phyloP scores from a whole-genome alignment of 1,284 basidiomycete genomes.

The Grifola frondosa region DNA sequence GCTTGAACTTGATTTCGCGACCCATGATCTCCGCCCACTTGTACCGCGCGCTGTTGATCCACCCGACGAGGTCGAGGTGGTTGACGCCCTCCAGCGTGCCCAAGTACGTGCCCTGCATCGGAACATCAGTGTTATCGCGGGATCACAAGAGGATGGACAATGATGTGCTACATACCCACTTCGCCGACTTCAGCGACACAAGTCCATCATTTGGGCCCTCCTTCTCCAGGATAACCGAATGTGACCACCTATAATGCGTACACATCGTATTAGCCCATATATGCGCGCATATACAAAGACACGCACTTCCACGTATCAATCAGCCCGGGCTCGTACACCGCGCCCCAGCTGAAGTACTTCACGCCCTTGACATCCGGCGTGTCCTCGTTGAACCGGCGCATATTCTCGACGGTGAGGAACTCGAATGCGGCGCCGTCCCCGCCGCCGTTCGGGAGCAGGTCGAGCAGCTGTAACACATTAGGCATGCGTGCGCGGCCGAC shows the following conservation, averaged over 20 bases:
- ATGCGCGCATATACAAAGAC: background rate
- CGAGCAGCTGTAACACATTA: conserved; percentile 65
- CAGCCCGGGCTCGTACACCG: conserved; percentile 82
- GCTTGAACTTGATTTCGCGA: conserved; percentile 85
- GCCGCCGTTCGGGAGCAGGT: conserved; percentile 81
- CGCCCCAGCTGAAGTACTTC: conserved; percentile 92
- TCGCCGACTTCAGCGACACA: conserved; percentile 79
- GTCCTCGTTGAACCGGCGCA: conserved; percentile 85
- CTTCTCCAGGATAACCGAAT: conserved; percentile 81
- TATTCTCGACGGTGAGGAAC: conserved; percentile 80
- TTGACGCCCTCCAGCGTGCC: conserved; percentile 90
- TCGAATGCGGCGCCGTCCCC: conserved; percentile 92
- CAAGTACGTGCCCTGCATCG: conserved; percentile 68
- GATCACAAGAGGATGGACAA: conserved; percentile 2
- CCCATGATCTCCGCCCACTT: conserved; percentile 86
- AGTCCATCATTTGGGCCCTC: conserved; percentile 94
- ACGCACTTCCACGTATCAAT: conserved; percentile 84
- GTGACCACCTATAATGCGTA: conserved; percentile 58
- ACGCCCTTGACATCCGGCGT: conserved; percentile 78
- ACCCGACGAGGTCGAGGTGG: conserved; percentile 87
- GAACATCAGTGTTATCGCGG: conserved; percentile 1
- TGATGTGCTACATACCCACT: conserved; percentile 60
- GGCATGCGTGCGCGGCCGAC: conserved; percentile 68
- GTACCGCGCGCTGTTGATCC: conserved; percentile 81
- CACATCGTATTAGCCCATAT: too few relatives aligned